A percentile compares a stretch with the other conserved stretches of the same genome.
Evolutionary conservation across 2,329 filamentous ascomycete species (phyloP).

Genomic region (Epicoccum sorghinum): DNA sequence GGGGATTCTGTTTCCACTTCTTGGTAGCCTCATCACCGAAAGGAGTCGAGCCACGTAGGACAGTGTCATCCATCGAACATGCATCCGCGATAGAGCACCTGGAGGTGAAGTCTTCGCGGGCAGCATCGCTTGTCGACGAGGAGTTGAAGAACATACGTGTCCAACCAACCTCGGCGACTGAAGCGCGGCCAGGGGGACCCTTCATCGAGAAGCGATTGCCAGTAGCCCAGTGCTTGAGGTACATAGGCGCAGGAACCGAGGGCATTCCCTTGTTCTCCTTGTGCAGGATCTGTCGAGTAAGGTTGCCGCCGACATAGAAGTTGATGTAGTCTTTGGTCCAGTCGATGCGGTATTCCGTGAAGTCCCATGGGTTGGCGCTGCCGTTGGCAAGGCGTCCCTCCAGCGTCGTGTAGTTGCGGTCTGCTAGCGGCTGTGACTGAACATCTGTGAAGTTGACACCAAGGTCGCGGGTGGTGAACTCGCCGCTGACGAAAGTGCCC

Average conservation of each 20-base stretch:
- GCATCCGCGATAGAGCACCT: conserved; percentile 39
- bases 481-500: conserved; percentile 46
- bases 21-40: conserved; percentile 28
- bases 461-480: conserved; percentile 46
- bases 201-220: conserved; percentile 54
- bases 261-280: conserved; percentile 46
- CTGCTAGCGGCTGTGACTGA: conserved; percentile 29
- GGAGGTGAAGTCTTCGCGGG: conserved; percentile 33
- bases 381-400: conserved; percentile 36
- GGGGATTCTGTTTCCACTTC: conserved; percentile 39
- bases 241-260: conserved; percentile 50
- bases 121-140: conserved; percentile 46
- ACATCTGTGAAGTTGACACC: conserved; percentile 52
- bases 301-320: conserved; percentile 51
- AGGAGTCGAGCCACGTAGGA: conserved; percentile 42
- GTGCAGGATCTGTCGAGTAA: conserved; percentile 43
- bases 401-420: conserved; percentile 49
- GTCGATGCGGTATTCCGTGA: conserved; percentile 55
- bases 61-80: conserved; percentile 46
- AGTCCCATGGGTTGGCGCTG: conserved; percentile 51
- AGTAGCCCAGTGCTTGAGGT: conserved; percentile 57
- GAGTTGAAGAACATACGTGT: conserved; percentile 59
- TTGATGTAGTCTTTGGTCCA: conserved; percentile 53
- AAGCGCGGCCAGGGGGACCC: conserved; percentile 51
- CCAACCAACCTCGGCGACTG: conserved; percentile 53